Conservation (phyloP, 2,329 filamentous ascomycete genomes). For the Dactylellina drechsleri region DNA sequence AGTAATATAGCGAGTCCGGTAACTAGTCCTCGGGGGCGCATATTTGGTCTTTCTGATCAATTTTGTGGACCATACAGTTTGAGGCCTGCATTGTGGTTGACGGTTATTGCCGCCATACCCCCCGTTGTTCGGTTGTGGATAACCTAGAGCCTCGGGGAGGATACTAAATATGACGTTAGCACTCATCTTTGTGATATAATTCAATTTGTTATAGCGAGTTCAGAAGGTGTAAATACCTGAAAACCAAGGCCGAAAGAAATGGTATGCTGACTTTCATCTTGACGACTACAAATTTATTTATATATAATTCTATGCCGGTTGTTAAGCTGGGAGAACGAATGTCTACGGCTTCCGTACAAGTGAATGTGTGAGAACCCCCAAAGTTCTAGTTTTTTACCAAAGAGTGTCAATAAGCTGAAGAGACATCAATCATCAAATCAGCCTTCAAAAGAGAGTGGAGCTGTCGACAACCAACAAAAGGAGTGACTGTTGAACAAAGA, state of each 20-base stretch:
- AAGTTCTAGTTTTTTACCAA: background rate
- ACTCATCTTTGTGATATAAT: background rate
- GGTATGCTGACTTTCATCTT: slow-evolving; percentile 18
- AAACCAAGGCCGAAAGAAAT: background rate
- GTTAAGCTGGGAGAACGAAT: too few relatives aligned
- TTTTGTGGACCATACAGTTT: background rate
- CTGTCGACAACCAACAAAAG: slow-evolving; percentile 3
- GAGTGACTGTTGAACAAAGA: background rate
- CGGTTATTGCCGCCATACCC: background rate
- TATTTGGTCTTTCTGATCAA: slow-evolving; percentile 9
- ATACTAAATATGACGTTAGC: background rate
- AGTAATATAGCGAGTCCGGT: background rate
- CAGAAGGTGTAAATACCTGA: slow-evolving; percentile 1
- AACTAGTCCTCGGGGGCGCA: background rate
- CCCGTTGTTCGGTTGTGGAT: background rate
- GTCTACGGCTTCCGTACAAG: too few relatives aligned
- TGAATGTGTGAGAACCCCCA: background rate
- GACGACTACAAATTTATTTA: background rate
- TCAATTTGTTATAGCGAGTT: background rate
- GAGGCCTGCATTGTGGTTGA: background rate
- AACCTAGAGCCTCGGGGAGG: background rate
- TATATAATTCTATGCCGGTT: background rate
- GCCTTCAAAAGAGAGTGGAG: background rate
- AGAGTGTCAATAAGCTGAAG: background rate
- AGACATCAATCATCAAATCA: background rate